Base-by-base conservation (phyloP, 1,284 basidiomycete species). In the Microbotryum saponariae region DNA sequence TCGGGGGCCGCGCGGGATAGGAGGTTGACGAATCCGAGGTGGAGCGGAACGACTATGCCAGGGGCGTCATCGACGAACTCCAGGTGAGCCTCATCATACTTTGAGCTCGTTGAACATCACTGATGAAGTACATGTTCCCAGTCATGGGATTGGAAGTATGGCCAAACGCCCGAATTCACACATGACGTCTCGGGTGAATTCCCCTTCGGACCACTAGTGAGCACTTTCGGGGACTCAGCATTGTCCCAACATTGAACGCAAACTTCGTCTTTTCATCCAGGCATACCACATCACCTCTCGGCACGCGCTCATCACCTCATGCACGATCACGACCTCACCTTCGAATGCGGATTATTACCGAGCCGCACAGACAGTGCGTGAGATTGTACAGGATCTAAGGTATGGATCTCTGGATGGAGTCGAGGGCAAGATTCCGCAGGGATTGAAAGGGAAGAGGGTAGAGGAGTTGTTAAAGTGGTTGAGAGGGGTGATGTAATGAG, bases 61-160 rank as follows among this genome's bases (percentile, higher is more conserved):
- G 76, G 61, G 76, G 79, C 29, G 87, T 87, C 10, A 85, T 88
- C 72, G 76, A 78, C 1, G 89, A 93, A 72, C 77, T 96, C 54
- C 79, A 77, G 67, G 89, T 86, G 67, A 58, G 82, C 72, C 2
- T 45, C 56, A 20, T 44, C 18, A 23, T 23, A 20, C 47, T 27
- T 27, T 27, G 27, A 27, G 27, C 16, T 10, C 56, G 14, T 23
- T 50, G 61, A 60, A 56, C 42, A 25, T 46, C 48, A 8, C 58
- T 59, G 6, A 45, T 42, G 9, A 18, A 42, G 12, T 42, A 27
- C 27, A 6, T 27, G 4, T 27, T 5, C 27, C 27, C 53, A 93
- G 88, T 85, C 82, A 47, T 97, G 94, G 96, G 82, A 88, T 27
- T 98, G 93, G 92, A 80, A 83, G 33, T 97, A 85, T 72, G 94